phyloP scores from a whole-genome alignment of 371 early-diverging fungal genomes.

The Nosema bombycis region DNA sequence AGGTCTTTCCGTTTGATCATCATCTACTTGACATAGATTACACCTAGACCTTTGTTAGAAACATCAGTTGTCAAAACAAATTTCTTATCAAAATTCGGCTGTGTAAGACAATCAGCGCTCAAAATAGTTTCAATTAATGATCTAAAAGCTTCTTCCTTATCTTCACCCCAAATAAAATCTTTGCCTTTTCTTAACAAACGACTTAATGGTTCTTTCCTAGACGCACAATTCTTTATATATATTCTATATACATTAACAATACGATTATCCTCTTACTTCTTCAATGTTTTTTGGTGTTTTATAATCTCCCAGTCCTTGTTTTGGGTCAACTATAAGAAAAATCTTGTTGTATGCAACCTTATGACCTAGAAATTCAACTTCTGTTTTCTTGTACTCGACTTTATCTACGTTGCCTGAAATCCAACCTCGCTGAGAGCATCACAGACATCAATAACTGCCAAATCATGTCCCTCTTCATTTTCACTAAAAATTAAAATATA shows the following conservation, averaged over 20 bases:
- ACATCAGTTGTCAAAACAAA: conserved; percentile 53
- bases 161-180: conserved; percentile 12
- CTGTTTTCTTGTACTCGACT: not conserved
- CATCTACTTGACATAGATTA: too few relatives aligned
- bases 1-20: too few relatives aligned
- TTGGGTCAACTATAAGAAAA: conserved; percentile 2
- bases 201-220: not conserved
- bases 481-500: conserved; percentile 19
- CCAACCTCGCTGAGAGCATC: not conserved
- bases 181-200: conserved; percentile 8
- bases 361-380: conserved; percentile 46
- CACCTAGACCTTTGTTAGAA: conserved; percentile 41
- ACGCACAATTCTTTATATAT: conserved; percentile 18
- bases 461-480: conserved; percentile 41
- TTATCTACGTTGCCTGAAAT: conserved; percentile 32
- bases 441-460: conserved; percentile 8
- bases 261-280: conserved; percentile 19
- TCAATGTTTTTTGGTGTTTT: not conserved
- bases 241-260: conserved; percentile 31
- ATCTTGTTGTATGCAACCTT: not conserved
- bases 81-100: conserved; percentile 42
- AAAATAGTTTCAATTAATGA: not conserved
- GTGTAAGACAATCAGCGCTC: not conserved
- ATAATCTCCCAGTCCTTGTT: not conserved
- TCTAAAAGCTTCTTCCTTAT: conserved; percentile 1